Percentiles rank a stretch among this genome's conserved stretches.
phyloP scores from a whole-genome alignment of 495 filamentous ascomycete species.

The Aspergillus steynii region DNA sequence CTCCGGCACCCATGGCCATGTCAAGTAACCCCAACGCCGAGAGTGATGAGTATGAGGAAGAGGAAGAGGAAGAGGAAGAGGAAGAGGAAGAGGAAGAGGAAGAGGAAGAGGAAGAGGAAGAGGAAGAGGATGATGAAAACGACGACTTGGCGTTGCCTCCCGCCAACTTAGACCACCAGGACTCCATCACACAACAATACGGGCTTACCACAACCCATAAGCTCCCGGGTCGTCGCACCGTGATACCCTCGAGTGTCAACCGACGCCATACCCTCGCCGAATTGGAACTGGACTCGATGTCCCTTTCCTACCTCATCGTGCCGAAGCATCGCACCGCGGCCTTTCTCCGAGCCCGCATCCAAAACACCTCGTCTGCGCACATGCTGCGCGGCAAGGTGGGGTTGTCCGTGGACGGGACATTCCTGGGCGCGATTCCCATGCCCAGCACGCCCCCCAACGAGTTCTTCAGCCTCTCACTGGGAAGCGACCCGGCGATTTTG shows the following conservation, averaged over 20 bases:
- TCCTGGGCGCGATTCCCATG: constrained; percentile 61
- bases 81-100: neutral
- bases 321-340: constrained; percentile 67
- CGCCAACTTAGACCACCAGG: constrained; percentile 25
- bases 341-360: constrained; percentile 64
- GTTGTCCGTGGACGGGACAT: constrained; percentile 67
- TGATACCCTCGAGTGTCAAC: constrained; percentile 38
- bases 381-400: constrained; percentile 61
- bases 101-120: neutral
- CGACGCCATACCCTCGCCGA: constrained; percentile 48
- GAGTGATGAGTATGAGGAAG: constrained; percentile 1
- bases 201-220: constrained; percentile 66
- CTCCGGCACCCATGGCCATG: no score
- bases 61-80: neutral
- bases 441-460: constrained; percentile 59
- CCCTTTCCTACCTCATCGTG: constrained; percentile 54
- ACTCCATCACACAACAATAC: constrained; percentile 36
- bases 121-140: constrained; percentile 4
- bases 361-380: constrained; percentile 58
- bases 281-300: constrained; percentile 34
- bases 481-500: constrained; percentile 63
- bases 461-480: constrained; percentile 59
- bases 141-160: neutral
- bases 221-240: constrained; percentile 52
- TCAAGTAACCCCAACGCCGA: neutral